Conservation (phyloP, 1,284 basidiomycete genomes). For the Peniophora sp. region DNA sequence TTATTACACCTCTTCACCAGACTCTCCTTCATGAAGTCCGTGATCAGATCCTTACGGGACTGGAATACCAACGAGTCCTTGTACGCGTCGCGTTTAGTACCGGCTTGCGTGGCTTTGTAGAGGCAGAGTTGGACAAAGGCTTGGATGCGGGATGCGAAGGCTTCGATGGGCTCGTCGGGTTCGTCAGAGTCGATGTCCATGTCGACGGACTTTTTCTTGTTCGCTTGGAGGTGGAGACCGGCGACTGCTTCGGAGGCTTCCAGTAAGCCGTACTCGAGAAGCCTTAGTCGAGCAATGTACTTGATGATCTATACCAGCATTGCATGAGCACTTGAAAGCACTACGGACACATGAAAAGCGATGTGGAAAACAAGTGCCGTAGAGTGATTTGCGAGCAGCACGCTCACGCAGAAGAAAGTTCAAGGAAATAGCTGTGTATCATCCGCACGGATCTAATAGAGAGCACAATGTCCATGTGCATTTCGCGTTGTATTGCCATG, state of each 20-base stretch:
- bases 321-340: no score
- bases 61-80: slow-evolving; percentile 88
- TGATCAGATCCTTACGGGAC: slow-evolving; percentile 76
- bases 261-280: slow-evolving; percentile 87
- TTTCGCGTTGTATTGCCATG: no score
- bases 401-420: no score
- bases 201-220: slow-evolving; percentile 24
- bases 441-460: no score
- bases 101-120: slow-evolving; percentile 34
- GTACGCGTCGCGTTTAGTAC: slow-evolving; percentile 73
- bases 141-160: slow-evolving; percentile 67
- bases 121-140: slow-evolving; percentile 67
- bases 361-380: no score
- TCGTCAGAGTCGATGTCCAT: slow-evolving; percentile 43
- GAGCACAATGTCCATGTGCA: no score
- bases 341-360: no score
- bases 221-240: slow-evolving; percentile 38
- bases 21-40: slow-evolving; percentile 75
- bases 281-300: slow-evolving; percentile 81
- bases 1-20: slow-evolving; percentile 71
- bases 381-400: no score
- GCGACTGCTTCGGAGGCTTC: slow-evolving; percentile 77
- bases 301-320: slow-evolving; percentile 54
- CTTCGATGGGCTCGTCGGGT: slow-evolving; percentile 41
- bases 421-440: no score